Base-by-base conservation (phyloP, 345 rosid genomes). In the Hypericum perforatum region DNA sequence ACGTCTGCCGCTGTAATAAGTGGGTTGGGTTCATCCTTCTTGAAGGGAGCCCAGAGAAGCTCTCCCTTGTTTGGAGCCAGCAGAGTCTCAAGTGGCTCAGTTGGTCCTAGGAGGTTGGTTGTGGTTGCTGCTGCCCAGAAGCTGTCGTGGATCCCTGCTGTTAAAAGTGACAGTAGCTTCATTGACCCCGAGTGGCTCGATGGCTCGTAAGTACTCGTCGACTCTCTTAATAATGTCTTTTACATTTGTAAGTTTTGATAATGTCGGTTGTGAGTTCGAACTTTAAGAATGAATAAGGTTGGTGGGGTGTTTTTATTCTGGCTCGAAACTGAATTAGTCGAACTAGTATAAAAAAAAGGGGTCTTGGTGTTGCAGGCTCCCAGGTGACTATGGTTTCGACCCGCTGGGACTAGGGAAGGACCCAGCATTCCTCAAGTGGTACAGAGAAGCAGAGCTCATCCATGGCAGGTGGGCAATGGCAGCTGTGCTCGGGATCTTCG, bases 381-480 rank as follows among this genome's bases (percentile, higher is more conserved):
- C 98, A 0, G 98, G 98, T 5, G 98, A 91, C 59, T 91, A 63
- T 42, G 96, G 96, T 0, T 91, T 91, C 56, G 98, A 91, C 74
- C 98, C 98, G 6, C 72, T 88, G 0, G 98, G 98, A 5, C 74
- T 92, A 4, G 98, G 98, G n/a, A 92, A 78, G 62, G 98, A 92
- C 68, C 98, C 98, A 8, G 88, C 96, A 32, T 92, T 92, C 68
- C 86, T 92, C 6, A 92, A 65, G 72, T 92, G 98, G 98, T 92
- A 92, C 78, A 74, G 98, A 16, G 98, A 92, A 50, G 98, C 98
- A 0, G 96, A 92, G 76, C 88, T 92, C 32, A 92, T 92, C 72
- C 98, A 92, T 57, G 98, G 98, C 2, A 61, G 98, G 22, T 91
- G 98, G 98, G 98, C 98, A 3, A 91, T 91, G 96, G 62, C 83